These are phyloP conservation scores for Malus asiatica DNA, from an alignment of 306 rosid species.

Conservation along the genomic window DNA sequence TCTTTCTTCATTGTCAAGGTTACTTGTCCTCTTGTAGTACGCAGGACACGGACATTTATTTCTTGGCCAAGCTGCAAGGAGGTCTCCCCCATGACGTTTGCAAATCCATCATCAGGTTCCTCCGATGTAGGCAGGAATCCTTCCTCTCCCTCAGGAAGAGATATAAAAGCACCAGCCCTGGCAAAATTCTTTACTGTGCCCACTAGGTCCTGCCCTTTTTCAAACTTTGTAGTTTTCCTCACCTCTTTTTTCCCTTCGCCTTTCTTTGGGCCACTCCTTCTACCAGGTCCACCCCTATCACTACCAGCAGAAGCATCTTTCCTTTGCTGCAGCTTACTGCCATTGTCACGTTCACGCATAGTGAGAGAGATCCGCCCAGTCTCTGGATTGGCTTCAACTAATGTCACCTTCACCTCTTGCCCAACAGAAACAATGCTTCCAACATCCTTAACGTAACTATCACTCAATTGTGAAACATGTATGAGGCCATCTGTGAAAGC, in stretches of 20 bases:
- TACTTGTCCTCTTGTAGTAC: constrained; percentile 66
- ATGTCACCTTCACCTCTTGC: constrained; percentile 92
- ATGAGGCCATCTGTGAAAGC: constrained; percentile 96
- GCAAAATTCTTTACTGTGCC: constrained; percentile 80
- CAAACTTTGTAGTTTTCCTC: constrained; percentile 52
- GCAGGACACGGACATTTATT: constrained; percentile 72
- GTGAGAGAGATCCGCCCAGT: constrained; percentile 83
- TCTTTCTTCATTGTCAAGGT: constrained; percentile 97
- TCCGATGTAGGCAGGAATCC: constrained; percentile 83
- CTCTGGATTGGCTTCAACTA: constrained; percentile 73
- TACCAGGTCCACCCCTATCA: constrained; percentile 53
- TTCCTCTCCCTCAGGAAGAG: constrained; percentile 98
- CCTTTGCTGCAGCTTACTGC: constrained; percentile 32
- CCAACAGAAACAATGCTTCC: constrained; percentile 83
- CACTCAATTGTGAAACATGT: constrained; percentile 90
- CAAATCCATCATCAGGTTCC: constrained; percentile 71
- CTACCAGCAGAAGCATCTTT: constrained; percentile 41
- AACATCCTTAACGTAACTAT: constrained; percentile 76
- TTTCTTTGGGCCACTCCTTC: constrained; percentile 47
- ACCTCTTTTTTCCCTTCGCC: constrained; percentile 44
- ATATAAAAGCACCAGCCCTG: constrained; percentile 77
- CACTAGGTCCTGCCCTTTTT: constrained; percentile 65
- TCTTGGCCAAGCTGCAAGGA: constrained; percentile 74
- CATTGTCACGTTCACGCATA: constrained; percentile 66
- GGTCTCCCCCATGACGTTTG: constrained; percentile 62